A percentile compares a stretch with the other conserved stretches of the same genome.
Conservation (phyloP, 306 rosid genomes). For the Parietaria judaica region DNA sequence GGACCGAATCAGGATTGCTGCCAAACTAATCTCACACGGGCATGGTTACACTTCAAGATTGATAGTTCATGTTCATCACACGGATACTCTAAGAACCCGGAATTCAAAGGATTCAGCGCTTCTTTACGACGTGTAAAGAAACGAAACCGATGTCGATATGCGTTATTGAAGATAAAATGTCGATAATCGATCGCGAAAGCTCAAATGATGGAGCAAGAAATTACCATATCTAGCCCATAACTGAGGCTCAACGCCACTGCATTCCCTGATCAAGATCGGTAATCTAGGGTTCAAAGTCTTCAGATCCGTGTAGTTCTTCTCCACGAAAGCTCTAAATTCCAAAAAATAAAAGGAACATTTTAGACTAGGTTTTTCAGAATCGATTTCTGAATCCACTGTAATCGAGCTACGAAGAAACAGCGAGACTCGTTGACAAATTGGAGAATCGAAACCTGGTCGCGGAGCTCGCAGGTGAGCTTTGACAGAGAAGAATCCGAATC, state of each 20-base stretch:
- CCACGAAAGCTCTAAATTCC: conserved; percentile 62
- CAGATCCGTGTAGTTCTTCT: conserved; percentile 74
- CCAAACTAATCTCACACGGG: neutral
- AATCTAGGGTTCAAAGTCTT: conserved; percentile 76
- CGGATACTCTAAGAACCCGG: too few relatives aligned
- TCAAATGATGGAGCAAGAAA: neutral
- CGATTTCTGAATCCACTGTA: too few relatives aligned
- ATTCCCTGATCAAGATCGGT: conserved; percentile 87
- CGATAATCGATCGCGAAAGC: neutral
- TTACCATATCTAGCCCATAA: conserved; percentile 97
- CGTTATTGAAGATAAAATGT: neutral
- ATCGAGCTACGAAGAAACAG: too few relatives aligned
- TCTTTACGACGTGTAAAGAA: neutral
- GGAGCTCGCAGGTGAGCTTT: conserved; percentile 81
- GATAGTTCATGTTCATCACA: too few relatives aligned
- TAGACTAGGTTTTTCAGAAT: neutral
- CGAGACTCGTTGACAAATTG: too few relatives aligned
- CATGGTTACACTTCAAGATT: neutral
- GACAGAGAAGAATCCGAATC: conserved; percentile 84
- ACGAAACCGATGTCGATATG: neutral
- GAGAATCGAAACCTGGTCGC: conserved; percentile 56
- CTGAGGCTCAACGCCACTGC: conserved; percentile 79
- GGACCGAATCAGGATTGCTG: neutral
- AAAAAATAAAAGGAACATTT: conserved; percentile 5
- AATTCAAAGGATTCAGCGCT: too few relatives aligned